Evolutionary conservation across 2,329 filamentous ascomycete species (phyloP).

Genomic region (Talaromyces amestolkiae): DNA sequence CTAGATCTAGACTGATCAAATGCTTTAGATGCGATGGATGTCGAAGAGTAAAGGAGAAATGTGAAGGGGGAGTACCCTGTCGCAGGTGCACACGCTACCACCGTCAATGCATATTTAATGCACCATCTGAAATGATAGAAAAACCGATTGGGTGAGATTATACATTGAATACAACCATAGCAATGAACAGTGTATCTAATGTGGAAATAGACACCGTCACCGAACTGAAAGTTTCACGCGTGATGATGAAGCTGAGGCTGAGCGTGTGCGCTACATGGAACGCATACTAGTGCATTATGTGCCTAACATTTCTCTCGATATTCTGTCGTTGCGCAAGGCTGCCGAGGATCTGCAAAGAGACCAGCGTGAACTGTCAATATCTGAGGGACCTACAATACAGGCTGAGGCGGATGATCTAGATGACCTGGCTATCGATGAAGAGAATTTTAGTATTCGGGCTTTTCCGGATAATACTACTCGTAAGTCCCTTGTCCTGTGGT

Average conservation of each 20-base stretch:
- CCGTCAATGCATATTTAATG: slow-evolving; percentile 51
- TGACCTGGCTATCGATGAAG: slow-evolving; percentile 43
- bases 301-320: slow-evolving; percentile 46
- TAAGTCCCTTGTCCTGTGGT: slow-evolving; percentile 23
- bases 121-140: slow-evolving; percentile 37
- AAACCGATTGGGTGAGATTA: slow-evolving; percentile 28
- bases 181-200: background rate
- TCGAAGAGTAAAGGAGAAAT: slow-evolving; percentile 57
- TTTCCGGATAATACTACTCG: slow-evolving; percentile 41
- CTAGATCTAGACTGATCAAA: background rate
- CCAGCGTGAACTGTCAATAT: slow-evolving; percentile 32
- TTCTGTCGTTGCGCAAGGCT: slow-evolving; percentile 43
- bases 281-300: slow-evolving; percentile 49
- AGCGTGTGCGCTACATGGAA: slow-evolving; percentile 46
- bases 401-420: slow-evolving; percentile 38
- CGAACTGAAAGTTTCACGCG: slow-evolving; percentile 32
- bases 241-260: slow-evolving; percentile 36
- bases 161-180: background rate
- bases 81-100: slow-evolving; percentile 53
- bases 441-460: slow-evolving; percentile 41
- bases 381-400: slow-evolving; percentile 31
- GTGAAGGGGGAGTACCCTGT: slow-evolving; percentile 56
- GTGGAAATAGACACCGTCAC: slow-evolving; percentile 24
- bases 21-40: slow-evolving; percentile 52
- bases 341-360: slow-evolving; percentile 45